These are phyloP conservation scores for Terana coerulea DNA, from an alignment of 768 basidiomycete genomes.

Conservation along the genomic window DNA sequence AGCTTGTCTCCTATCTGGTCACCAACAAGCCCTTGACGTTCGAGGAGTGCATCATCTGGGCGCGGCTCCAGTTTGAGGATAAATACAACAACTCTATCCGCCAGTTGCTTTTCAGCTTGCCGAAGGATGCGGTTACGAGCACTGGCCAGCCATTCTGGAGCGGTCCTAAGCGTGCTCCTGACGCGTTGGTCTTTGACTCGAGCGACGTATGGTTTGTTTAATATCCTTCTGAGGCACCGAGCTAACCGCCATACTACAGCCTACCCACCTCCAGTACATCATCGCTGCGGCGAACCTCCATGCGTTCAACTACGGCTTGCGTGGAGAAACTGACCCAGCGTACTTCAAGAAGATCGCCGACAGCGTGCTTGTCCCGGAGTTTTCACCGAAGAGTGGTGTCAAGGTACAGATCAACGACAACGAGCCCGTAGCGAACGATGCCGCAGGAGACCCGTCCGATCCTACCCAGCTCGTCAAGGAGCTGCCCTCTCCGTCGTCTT, in stretches of 20 bases:
- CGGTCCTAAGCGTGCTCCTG: slow-evolving; percentile 95
- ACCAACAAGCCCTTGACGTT: slow-evolving; percentile 92
- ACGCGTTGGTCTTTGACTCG: slow-evolving; percentile 81
- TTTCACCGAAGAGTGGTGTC: slow-evolving; percentile 88
- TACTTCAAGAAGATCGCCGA: slow-evolving; percentile 84
- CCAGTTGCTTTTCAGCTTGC: slow-evolving; percentile 89
- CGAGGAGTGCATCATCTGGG: slow-evolving; percentile 98
- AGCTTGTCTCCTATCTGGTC: slow-evolving; percentile 86
- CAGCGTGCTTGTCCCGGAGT: slow-evolving; percentile 82
- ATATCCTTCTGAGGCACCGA: slow-evolving; percentile 13
- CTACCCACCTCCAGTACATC: slow-evolving; percentile 83
- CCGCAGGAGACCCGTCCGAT: slow-evolving; percentile 43
- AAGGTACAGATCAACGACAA: slow-evolving; percentile 92
- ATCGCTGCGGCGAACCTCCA: slow-evolving; percentile 94
- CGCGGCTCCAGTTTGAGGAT: slow-evolving; percentile 90
- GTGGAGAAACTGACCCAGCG: slow-evolving; percentile 77
- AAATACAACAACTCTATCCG: slow-evolving; percentile 92
- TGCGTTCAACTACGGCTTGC: slow-evolving; percentile 96
- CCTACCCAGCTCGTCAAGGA: slow-evolving; percentile 54
- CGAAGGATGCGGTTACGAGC: slow-evolving; percentile 89
- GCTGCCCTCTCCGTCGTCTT: slow-evolving; percentile 83
- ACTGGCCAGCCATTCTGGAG: slow-evolving; percentile 99
- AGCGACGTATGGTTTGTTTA: slow-evolving; percentile 60
- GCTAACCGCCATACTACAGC: no score
- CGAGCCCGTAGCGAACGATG: slow-evolving; percentile 65